Base-by-base conservation (phyloP, 108 stramenopile genomes). In the Conticribra weissflogii region DNA sequence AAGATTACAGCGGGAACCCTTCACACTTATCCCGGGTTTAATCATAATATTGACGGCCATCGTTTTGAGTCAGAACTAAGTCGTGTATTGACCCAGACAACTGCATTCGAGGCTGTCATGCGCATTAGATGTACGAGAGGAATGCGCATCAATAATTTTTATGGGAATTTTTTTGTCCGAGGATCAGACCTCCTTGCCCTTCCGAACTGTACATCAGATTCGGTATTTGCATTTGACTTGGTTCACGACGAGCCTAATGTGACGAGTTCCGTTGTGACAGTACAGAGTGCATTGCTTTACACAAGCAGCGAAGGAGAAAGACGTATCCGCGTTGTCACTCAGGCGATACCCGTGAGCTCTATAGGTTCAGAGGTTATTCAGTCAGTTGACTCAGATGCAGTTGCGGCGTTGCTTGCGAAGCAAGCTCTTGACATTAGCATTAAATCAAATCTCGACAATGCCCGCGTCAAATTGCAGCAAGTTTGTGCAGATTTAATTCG, bases 81-180 rank as follows among this genome's bases (percentile, higher is more conserved):
- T 41, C 84, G 89, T 41, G 77, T 76, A 2, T 75, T 98, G 66
- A 94, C 95, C 18, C 86, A 96, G 31, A 63, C 75, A 27, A 98
- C 96, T 18, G 96, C 91, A 17, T 98, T 98, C 74, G 98, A 99
- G 82, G 89, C 97, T 17, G 98, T 99, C 50, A 95, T 98, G 95
- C 85, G 98, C 16, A 95, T 98, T 56, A 92, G 98, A 27, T 94
- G 93, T 59, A 97, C 97, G 22, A 82, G 94, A 62, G 98, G 98
- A 44, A 88, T 99, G 87, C 82, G 91, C 47, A 93, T 98, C 56
- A 81, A 83, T 58, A 95, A 96, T 68, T 98, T 98, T 78, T 96
- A 96, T 74, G 98, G 98, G 17, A 99, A 98, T 74, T 98, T 97
- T 64, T 96, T 82, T 74, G 93, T 99, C 81, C 89, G 98, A 2